Base-by-base conservation (phyloP, 2,329 filamentous ascomycete genomes). In the Stachybotrys elegans region DNA sequence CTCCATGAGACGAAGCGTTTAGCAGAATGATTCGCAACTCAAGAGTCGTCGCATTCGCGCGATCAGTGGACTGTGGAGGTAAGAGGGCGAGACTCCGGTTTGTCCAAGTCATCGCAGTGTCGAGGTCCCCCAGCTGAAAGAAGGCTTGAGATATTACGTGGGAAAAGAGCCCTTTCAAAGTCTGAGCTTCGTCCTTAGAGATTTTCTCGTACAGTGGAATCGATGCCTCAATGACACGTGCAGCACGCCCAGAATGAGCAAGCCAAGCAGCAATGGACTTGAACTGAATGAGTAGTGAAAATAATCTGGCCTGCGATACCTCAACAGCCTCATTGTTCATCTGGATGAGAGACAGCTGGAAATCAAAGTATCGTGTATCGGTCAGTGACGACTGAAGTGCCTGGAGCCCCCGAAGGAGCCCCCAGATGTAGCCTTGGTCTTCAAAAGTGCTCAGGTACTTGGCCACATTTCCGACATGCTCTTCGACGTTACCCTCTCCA, bases 71-170 rank as follows among this genome's bases (percentile, higher is more conserved):
- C 40, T 42, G 11, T 3, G 25, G 25, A 29, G 25, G 25, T 11
- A 29, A 29, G 4, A 29, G n/a, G 25, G 25, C 25, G 25, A 29
- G 25, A 29, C 25, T 29, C 25, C 5, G 11, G n/a, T 5, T 29
- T 29, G n/a, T 4, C 25, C 25, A 29, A 5, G 11, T 29, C 11
- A 12, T 29, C 25, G 25, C 25, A 29, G 25, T 34, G 13, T 32
- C 14, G 5, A 20, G 17, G 17, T 42, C 20, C 40, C 19, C 17
- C 13, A 42, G 23, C 40, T 42, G 40, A 9, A 20, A n/a, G 20
- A 32, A 42, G 13, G 40, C 40, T 42, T 20, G 17, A n/a, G 40
- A n/a, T 6, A 21, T 22, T 19, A 42, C n/a, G 29, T 32, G n/a
- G 25, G 40, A 16, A 13, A 34, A 12, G 14, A 34, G 25, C 14